Base-by-base conservation (phyloP, 345 rosid genomes). In the Melaleuca quinquenervia region DNA sequence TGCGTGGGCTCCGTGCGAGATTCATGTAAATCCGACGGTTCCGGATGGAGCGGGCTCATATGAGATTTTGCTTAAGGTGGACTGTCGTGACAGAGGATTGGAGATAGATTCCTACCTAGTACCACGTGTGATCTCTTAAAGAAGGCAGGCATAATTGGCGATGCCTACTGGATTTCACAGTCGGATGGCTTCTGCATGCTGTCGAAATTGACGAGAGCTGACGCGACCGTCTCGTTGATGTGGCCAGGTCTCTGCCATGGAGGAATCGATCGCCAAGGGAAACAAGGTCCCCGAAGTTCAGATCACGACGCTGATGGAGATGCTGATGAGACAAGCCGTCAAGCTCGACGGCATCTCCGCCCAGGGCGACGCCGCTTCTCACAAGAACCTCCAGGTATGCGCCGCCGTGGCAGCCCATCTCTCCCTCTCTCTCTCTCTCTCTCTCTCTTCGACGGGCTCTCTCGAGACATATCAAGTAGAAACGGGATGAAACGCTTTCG, bases 261-360 rank as follows among this genome's bases (percentile, higher is more conserved):
- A 93, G 18, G 89, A 92, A 83, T 90, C 92, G 0, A 88, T 91
- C 53, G 85, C 92, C 36, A 85, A 85, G 3, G 91, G 94, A 48
- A 58, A 54, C 0, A 91, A 93, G 82, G 94, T 89, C 58, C 87
- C 92, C 10, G 95, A 94, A 78, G 89, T 92, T 75, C 94, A 93
- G 27, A 91, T 92, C 84, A 90, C 95, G 41, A 93, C 94, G n/a
- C 84, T 92, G 82, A 88, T 83, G 2, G 96, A 93, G 91, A 91
- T 94, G 93, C 91, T 90, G 6, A 93, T 94, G 93, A 88, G 93
- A 86, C 95, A 91, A 85, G 95, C 94, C 12, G 51, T 92, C 75
- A 93, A 90, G 93, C 88, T 94, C 3, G 93, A 94, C 29, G 53
- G 50, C 86, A 88, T 92, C 51, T 52, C 88, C 9, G 90, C 92